Percentiles rank a stretch among this genome's conserved stretches.
Conservation (phyloP, 306 rosid species). For the Ceratonia siliqua region DNA sequence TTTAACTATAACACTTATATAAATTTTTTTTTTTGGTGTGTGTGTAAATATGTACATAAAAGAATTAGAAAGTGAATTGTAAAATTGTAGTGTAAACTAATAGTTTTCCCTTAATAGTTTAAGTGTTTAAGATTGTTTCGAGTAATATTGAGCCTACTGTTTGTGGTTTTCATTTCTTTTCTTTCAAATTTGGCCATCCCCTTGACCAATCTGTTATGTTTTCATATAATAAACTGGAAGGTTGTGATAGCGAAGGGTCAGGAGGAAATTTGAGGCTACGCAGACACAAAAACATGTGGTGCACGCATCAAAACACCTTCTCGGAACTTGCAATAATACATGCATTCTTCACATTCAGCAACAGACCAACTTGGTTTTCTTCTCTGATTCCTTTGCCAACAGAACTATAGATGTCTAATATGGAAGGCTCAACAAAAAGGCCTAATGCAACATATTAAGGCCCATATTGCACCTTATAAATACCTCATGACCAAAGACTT, state of each 20-base stretch:
- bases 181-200: no score
- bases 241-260: slow-evolving; percentile 21
- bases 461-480: no score
- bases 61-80: neutral
- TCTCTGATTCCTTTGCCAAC: slow-evolving; percentile 12
- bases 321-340: slow-evolving; percentile 21
- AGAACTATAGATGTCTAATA: no score
- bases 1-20: neutral
- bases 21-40: no score
- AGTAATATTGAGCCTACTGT: no score
- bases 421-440: no score
- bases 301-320: slow-evolving; percentile 12
- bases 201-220: slow-evolving; percentile 30
- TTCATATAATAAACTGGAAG: slow-evolving; percentile 18
- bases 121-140: no score
- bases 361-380: neutral
- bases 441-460: no score
- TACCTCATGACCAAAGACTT: no score
- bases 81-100: no score
- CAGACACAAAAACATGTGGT: slow-evolving; percentile 21
- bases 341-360: neutral
- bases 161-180: no score
- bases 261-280: neutral
- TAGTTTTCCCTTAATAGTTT: no score
- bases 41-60: neutral